Conservation (phyloP, 129 eudicot genomes). For the Artemisia argyi region DNA sequence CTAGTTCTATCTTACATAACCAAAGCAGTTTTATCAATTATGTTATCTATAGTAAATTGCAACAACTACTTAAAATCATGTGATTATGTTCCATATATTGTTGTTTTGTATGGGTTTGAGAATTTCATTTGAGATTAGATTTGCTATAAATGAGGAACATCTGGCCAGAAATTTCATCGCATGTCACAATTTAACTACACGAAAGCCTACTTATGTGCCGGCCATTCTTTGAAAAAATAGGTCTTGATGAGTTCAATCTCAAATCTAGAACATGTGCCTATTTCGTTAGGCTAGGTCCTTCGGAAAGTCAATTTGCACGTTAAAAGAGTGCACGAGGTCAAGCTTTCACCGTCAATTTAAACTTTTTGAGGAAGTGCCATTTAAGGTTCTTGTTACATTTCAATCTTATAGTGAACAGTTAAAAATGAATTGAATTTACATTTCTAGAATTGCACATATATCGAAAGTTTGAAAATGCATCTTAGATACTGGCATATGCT, state of each 20-base stretch:
- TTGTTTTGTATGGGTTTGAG: constrained; percentile 1
- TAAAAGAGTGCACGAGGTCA: too few species aligned
- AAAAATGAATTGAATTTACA: too few species aligned
- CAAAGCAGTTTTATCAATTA: constrained; percentile 15
- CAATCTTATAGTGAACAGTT: too few species aligned
- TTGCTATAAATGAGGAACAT: constrained; percentile 12
- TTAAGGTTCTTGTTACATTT: too few species aligned
- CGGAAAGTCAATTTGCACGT: too few species aligned
- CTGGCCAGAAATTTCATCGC: not conserved
- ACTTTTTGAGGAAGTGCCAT: too few species aligned
- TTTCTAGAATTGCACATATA: not conserved
- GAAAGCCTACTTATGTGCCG: not conserved
- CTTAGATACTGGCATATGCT: not conserved
- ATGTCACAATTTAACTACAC: not conserved
- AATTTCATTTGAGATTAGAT: constrained; percentile 6
- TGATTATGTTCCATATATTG: constrained; percentile 16
- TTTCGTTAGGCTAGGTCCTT: too few species aligned
- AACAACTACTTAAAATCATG: constrained; percentile 1
- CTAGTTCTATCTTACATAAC: constrained; percentile 11
- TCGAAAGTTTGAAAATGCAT: not conserved
- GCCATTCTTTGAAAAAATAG: too few species aligned
- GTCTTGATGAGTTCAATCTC: too few species aligned
- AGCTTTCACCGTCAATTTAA: too few species aligned
- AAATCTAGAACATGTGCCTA: too few species aligned
- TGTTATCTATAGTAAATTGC: not conserved